A percentile compares a stretch with the other conserved stretches of the same genome.
phyloP scores from a whole-genome alignment of 2,329 filamentous ascomycete genomes.

The Neocucurbitaria cava region DNA sequence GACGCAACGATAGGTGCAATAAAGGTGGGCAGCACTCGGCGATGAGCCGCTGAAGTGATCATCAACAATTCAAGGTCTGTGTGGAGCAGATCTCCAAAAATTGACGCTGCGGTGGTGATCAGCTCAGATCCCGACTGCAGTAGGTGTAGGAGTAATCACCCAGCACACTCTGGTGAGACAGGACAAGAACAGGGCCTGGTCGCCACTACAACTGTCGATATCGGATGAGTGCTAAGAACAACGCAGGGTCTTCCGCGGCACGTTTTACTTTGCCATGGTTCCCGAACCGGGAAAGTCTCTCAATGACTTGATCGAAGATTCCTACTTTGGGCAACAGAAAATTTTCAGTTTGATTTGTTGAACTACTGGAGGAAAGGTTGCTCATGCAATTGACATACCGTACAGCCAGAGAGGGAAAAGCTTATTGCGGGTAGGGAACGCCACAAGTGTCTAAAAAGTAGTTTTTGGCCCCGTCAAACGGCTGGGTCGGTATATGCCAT shows the following conservation, averaged over 20 bases:
- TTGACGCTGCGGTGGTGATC: constrained; percentile 41
- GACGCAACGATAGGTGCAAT: constrained; percentile 22
- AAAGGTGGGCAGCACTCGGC: constrained; percentile 19
- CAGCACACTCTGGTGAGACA: constrained; percentile 32
- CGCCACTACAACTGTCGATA: constrained; percentile 38
- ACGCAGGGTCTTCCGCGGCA: constrained; percentile 28
- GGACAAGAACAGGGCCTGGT: constrained; percentile 27
- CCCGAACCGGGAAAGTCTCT: constrained; percentile 13
- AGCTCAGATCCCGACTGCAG: constrained; percentile 33
- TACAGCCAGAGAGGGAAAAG: constrained; percentile 16
- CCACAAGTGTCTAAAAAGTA: constrained; percentile 26
- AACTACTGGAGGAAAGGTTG: constrained; percentile 6
- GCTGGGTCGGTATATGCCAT: constrained; percentile 25
- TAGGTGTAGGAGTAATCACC: constrained; percentile 19
- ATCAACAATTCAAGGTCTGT: constrained; percentile 16
- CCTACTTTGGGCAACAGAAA: constrained; percentile 9
- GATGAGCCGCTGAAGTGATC: constrained; percentile 21
- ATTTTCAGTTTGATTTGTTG: constrained; percentile 9
- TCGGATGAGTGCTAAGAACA: constrained; percentile 23
- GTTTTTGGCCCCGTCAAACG: constrained; percentile 27
- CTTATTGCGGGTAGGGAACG: constrained; percentile 30
- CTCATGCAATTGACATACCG: constrained; percentile 4
- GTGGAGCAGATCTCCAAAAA: constrained; percentile 22
- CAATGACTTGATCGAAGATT: constrained; percentile 12
- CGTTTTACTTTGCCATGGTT: constrained; percentile 25